These are phyloP conservation scores for Simmondsia chinensis DNA, from an alignment of 148 eudicot species.

Conservation along the genomic window DNA sequence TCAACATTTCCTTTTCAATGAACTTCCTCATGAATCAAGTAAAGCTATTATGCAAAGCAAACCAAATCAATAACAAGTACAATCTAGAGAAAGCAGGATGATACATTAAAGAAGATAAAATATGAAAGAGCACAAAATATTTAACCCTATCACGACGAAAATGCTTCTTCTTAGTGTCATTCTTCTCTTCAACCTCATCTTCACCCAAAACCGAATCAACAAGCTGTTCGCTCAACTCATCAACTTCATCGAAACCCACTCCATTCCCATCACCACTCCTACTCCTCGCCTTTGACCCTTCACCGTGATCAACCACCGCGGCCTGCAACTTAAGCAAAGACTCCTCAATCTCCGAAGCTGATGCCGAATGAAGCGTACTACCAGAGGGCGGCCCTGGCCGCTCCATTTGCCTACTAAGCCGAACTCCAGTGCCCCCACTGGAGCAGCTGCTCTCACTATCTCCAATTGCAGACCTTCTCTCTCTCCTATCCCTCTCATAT, in stretches of 20 bases:
- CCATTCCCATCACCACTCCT: constrained; percentile 2
- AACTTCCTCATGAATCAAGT: too few species aligned
- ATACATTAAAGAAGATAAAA: not conserved
- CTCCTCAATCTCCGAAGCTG: constrained; percentile 41
- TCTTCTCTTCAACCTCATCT: constrained; percentile 37
- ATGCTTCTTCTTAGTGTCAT: constrained; percentile 30
- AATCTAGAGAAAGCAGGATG: too few species aligned
- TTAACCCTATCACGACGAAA: constrained; percentile 81
- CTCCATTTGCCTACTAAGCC: constrained; percentile 37
- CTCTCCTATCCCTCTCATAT: constrained; percentile 20
- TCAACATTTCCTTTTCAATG: too few species aligned
- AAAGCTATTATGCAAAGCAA: too few species aligned
- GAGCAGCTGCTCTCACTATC: constrained; percentile 3
- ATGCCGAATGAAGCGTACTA: constrained; percentile 34
- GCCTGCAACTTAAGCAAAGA: constrained; percentile 30
- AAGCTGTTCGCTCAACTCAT: constrained; percentile 47
- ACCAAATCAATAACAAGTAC: too few species aligned
- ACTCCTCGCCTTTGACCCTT: not conserved
- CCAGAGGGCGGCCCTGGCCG: constrained; percentile 40
- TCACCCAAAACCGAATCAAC: constrained; percentile 38
- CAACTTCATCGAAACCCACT: constrained; percentile 23
- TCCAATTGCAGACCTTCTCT: constrained; percentile 2
- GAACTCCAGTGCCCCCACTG: constrained; percentile 10
- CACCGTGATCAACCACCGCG: constrained; percentile 19
- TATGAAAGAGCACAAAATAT: not conserved